These are phyloP conservation scores for Rauvolfia tetraphylla DNA, from an alignment of 257 asterid species.

Conservation along the genomic window DNA sequence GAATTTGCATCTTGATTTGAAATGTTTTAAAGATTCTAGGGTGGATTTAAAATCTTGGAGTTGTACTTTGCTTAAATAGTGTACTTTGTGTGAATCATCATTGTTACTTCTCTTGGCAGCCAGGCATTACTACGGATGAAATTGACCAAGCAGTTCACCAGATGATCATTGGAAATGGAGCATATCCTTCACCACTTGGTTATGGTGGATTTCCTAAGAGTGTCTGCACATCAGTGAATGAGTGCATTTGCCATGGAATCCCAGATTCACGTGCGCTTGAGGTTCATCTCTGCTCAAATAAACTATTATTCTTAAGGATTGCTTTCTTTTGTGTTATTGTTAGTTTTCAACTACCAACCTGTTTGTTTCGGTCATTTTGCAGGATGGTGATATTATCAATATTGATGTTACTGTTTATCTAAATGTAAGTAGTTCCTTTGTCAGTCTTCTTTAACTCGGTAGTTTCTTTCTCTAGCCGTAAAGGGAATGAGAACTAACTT, in stretches of 20 bases:
- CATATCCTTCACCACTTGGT: slow-evolving; percentile 98
- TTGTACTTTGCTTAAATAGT: neutral
- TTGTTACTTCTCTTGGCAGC: slow-evolving; percentile 64
- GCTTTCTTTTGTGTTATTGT: neutral
- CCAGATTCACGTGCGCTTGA: slow-evolving; percentile 94
- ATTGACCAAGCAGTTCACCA: slow-evolving; percentile 92
- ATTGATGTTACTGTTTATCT: slow-evolving; percentile 97
- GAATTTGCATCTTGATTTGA: neutral
- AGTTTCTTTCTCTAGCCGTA: neutral
- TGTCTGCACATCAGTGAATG: slow-evolving; percentile 97
- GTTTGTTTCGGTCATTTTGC: slow-evolving; percentile 31
- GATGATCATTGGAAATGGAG: slow-evolving; percentile 88
- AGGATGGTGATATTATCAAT: slow-evolving; percentile 97
- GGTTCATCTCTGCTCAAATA: slow-evolving; percentile 39
- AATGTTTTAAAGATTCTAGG: neutral
- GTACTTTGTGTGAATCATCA: slow-evolving; percentile 16
- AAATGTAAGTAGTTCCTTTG: slow-evolving; percentile 53
- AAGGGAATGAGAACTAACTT: neutral
- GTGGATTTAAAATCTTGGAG: neutral
- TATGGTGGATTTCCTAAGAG: slow-evolving; percentile 98
- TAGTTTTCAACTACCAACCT: slow-evolving; percentile 5
- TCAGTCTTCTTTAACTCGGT: neutral
- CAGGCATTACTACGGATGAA: slow-evolving; percentile 96
- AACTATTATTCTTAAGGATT: slow-evolving; percentile 3
- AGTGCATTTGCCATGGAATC: slow-evolving; percentile 99